These are phyloP conservation scores for Salix caprea DNA, from an alignment of 345 rosid species.

Conservation along the genomic window DNA sequence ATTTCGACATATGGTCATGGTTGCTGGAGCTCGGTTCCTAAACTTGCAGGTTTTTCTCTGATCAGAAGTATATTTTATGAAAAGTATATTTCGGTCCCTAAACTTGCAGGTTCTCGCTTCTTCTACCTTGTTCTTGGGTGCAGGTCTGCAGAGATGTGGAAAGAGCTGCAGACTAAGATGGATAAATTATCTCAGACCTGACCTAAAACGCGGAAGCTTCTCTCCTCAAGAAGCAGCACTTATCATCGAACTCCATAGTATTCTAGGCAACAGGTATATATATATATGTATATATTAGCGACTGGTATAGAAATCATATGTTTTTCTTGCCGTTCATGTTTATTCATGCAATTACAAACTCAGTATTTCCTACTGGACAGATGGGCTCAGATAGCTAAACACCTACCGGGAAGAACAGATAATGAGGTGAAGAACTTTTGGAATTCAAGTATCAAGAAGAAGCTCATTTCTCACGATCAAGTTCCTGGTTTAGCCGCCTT, in stretches of 20 bases:
- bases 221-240: conserved; percentile 92
- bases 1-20: conserved; percentile 91
- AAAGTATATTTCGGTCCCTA: conserved; percentile 55
- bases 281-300: not conserved
- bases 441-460: conserved; percentile 37
- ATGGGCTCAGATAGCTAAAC: conserved; percentile 35
- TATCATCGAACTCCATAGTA: conserved; percentile 87
- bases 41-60: conserved; percentile 60
- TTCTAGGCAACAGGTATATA: conserved; percentile 82
- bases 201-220: conserved; percentile 92
- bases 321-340: not conserved
- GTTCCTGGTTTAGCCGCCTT: conserved; percentile 37
- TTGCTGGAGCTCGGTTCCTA: conserved; percentile 98
- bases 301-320: not conserved
- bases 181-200: conserved; percentile 94
- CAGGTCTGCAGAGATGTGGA: conserved; percentile 94
- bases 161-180: conserved; percentile 97
- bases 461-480: conserved; percentile 22
- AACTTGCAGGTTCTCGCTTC: conserved; percentile 59
- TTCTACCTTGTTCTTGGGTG: conserved; percentile 2
- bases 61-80: too few relatives aligned
- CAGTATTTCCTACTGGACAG: conserved; percentile 2
- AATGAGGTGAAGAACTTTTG: conserved; percentile 36
- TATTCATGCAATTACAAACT: not conserved
- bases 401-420: conserved; percentile 33